Percentiles rank a stretch among this genome's conserved stretches.
phyloP scores from a whole-genome alignment of 441 rosid genomes.

The Adansonia gregorii region DNA sequence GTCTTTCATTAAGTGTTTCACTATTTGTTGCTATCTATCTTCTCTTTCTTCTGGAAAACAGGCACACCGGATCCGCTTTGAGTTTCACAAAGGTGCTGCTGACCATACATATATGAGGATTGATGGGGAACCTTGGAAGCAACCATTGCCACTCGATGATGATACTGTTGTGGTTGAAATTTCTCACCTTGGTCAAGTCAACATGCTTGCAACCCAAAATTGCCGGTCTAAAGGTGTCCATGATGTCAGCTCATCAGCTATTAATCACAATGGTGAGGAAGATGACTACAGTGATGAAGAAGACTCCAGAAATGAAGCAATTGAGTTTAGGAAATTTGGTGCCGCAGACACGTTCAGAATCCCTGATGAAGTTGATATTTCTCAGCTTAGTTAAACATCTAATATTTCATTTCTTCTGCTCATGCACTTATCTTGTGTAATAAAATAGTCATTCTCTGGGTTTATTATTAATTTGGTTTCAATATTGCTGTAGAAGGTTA shows the following conservation, averaged over 20 bases:
- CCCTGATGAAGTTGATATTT: conserved; percentile 74
- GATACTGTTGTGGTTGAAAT: conserved; percentile 85
- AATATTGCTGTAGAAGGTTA: background rate
- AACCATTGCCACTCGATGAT: conserved; percentile 77
- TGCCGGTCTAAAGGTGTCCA: conserved; percentile 67
- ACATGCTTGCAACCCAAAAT: conserved; percentile 76
- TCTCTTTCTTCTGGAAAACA: conserved; percentile 24
- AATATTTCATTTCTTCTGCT: background rate
- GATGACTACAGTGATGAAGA: conserved; percentile 51
- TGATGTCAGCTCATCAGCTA: conserved; percentile 33
- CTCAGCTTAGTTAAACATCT: conserved; percentile 55
- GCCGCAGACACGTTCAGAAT: conserved; percentile 88
- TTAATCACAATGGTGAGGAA: conserved; percentile 41
- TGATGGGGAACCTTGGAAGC: conserved; percentile 99
- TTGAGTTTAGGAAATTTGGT: conserved; percentile 80
- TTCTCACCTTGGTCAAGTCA: conserved; percentile 85
- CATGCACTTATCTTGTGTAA: background rate
- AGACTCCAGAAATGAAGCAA: conserved; percentile 39
- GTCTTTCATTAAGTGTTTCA: too few species aligned
- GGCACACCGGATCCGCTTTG: conserved; percentile 85
- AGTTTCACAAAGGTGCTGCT: conserved; percentile 76
- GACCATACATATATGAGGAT: conserved; percentile 92
- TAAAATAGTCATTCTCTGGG: background rate
- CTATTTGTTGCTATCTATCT: too few species aligned
- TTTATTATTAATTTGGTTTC: background rate